A percentile compares a stretch with the other conserved stretches of the same genome.
Conservation (phyloP, 768 basidiomycete genomes). For the Gyrodon lividus region DNA sequence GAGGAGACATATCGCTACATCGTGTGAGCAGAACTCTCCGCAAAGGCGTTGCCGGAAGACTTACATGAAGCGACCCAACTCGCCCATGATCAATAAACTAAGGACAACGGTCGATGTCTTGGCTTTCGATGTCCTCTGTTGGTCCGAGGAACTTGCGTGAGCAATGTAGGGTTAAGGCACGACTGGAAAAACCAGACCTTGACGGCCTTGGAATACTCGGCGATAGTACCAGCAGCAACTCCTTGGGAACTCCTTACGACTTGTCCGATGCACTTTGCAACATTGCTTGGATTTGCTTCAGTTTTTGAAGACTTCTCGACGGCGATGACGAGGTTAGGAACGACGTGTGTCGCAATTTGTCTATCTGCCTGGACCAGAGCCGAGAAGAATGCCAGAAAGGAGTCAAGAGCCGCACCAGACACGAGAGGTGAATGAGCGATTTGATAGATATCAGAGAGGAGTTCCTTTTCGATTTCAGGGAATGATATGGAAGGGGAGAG, state of each 20-base stretch:
- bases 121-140: slow-evolving; percentile 55
- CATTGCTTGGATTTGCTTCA: slow-evolving; percentile 61
- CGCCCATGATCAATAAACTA: slow-evolving; percentile 86
- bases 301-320: slow-evolving; percentile 63
- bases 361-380: slow-evolving; percentile 81
- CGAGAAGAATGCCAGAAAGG: slow-evolving; percentile 78
- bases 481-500: slow-evolving; percentile 65
- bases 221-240: slow-evolving; percentile 80
- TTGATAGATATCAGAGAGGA: slow-evolving; percentile 62
- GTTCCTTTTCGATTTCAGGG: slow-evolving; percentile 72
- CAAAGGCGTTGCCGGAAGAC: background rate
- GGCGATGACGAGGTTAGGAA: slow-evolving; percentile 68
- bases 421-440: slow-evolving; percentile 80
- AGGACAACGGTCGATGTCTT: slow-evolving; percentile 71
- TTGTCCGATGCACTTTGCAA: slow-evolving; percentile 82
- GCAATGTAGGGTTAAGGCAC: background rate
- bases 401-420: slow-evolving; percentile 75
- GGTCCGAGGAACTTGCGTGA: slow-evolving; percentile 1
- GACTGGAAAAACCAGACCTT: slow-evolving; percentile 46
- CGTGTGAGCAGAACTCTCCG: slow-evolving; percentile 3
- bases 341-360: slow-evolving; percentile 78
- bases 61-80: slow-evolving; percentile 89
- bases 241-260: slow-evolving; percentile 70
- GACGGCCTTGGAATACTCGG: slow-evolving; percentile 78
- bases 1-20: slow-evolving; percentile 79